Conservation (phyloP, 176 grass and related monocot genomes). For the Carex myosuroides region DNA sequence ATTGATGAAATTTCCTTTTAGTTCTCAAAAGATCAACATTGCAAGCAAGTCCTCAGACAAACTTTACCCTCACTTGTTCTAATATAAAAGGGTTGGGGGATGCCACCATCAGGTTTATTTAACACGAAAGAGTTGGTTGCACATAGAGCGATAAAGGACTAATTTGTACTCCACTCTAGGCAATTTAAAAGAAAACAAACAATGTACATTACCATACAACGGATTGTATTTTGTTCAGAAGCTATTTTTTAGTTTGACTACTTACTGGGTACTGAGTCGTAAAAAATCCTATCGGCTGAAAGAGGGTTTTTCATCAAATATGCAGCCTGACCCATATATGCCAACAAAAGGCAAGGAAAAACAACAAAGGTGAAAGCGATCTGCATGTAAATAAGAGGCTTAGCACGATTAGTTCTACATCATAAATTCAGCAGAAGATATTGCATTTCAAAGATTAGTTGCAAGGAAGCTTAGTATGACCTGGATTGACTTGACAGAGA, state of each 20-base stretch:
- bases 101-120: neutral
- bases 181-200: neutral
- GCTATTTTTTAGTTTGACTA: neutral
- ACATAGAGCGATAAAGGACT: neutral
- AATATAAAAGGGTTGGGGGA: neutral
- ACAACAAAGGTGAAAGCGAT: slow-evolving; percentile 83
- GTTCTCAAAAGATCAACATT: neutral
- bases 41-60: neutral
- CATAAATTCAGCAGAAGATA: neutral
- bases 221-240: slow-evolving; percentile 1
- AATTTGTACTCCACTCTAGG: neutral
- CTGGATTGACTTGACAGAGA: slow-evolving; percentile 99
- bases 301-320: slow-evolving; percentile 76
- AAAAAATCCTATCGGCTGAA: slow-evolving; percentile 74
- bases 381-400: slow-evolving; percentile 36
- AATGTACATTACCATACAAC: neutral
- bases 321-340: slow-evolving; percentile 99
- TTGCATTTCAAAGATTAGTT: neutral
- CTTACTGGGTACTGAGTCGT: slow-evolving; percentile 94
- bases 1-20: neutral
- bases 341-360: slow-evolving; percentile 87
- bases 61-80: neutral
- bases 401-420: neutral
- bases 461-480: slow-evolving; percentile 25
- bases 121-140: neutral